Evolutionary conservation across 108 stramenopile genomes (phyloP).

Genomic region (Cyclotella distinguenda): DNA sequence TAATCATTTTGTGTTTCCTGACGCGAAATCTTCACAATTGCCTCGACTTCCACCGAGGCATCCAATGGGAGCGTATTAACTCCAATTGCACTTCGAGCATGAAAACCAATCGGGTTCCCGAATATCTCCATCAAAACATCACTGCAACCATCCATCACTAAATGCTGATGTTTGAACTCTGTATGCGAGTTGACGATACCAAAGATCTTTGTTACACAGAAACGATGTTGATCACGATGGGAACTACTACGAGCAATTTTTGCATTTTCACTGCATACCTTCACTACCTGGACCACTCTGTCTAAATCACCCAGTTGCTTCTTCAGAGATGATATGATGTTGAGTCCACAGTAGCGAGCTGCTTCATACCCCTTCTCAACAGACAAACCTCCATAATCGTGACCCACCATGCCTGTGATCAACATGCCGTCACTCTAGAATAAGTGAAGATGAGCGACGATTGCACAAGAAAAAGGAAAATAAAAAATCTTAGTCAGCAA

Average conservation of each 20-base stretch:
- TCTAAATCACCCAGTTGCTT: conserved; percentile 81
- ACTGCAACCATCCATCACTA: conserved; percentile 86
- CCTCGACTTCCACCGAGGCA: conserved; percentile 83
- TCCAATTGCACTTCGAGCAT: conserved; percentile 84
- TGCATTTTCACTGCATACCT: conserved; percentile 49
- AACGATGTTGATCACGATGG: too few relatives aligned
- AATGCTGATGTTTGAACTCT: conserved; percentile 81
- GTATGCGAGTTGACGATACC: conserved; percentile 85
- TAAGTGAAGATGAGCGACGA: not conserved
- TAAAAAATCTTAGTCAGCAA: not conserved
- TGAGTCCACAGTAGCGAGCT: conserved; percentile 80
- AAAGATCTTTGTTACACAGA: too few relatives aligned
- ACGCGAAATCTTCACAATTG: conserved; percentile 68
- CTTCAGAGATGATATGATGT: conserved; percentile 83
- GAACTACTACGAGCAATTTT: too few relatives aligned
- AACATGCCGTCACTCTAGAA: conserved; percentile 62
- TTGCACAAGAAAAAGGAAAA: not conserved
- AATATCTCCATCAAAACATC: conserved; percentile 85
- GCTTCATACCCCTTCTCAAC: conserved; percentile 87
- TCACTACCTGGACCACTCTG: conserved; percentile 78
- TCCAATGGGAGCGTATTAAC: conserved; percentile 78
- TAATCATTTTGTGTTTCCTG: too few relatives aligned
- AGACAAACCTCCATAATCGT: conserved; percentile 54
- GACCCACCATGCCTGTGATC: conserved; percentile 79
- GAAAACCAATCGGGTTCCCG: conserved; percentile 77